These are phyloP conservation scores for Suhomyces anneliseae DNA, from an alignment of 1,139 yeast species.

Conservation along the genomic window DNA sequence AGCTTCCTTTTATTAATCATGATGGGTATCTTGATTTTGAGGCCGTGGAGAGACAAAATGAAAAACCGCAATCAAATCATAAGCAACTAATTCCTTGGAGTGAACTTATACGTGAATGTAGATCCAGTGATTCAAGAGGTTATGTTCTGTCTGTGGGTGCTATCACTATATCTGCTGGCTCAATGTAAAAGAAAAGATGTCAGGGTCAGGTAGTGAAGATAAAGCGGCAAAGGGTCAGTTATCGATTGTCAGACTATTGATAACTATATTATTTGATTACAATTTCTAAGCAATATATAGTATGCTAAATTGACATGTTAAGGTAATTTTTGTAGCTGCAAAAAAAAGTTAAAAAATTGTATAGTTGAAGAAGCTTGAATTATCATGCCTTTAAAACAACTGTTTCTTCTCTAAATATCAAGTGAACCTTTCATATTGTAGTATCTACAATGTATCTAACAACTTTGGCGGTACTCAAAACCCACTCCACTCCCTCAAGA, in stretches of 20 bases:
- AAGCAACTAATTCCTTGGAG: not conserved
- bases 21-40: not conserved
- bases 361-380: no score
- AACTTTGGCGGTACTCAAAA: no score
- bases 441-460: no score
- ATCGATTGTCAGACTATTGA: not conserved
- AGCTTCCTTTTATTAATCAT: not conserved
- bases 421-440: no score
- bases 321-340: no score
- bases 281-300: no score
- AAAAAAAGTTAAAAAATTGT: no score
- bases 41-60: not conserved
- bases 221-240: not conserved
- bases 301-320: no score
- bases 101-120: not conserved
- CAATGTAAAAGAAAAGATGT: not conserved
- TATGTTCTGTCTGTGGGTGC: not conserved
- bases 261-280: no score
- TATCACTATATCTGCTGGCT: not conserved
- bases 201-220: no score
- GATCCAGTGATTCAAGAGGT: not conserved
- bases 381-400: no score
- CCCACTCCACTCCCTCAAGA: not conserved
- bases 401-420: no score
- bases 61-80: not conserved